phyloP scores from a whole-genome alignment of 2,329 filamentous ascomycete species.

The Talaromyces sp. region DNA sequence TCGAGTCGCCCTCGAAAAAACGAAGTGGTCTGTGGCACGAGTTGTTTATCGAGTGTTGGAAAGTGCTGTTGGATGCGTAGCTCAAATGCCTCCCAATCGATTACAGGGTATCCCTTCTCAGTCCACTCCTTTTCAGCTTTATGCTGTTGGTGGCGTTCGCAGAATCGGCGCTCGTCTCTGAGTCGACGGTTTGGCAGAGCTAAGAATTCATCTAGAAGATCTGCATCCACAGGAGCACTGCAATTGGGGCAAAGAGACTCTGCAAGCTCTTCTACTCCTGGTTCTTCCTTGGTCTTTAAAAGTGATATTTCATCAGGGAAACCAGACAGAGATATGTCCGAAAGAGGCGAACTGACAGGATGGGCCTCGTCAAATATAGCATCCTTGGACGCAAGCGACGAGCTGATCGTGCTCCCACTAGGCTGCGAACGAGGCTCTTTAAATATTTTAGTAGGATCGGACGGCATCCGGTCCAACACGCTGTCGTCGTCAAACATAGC shows the following conservation, averaged over 20 bases:
- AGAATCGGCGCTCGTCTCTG: constrained; percentile 50
- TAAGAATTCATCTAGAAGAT: constrained; percentile 52
- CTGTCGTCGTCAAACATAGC: not conserved
- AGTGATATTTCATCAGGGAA: not conserved
- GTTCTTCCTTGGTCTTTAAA: not conserved
- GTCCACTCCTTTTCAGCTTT: constrained; percentile 49
- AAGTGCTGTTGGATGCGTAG: constrained; percentile 56
- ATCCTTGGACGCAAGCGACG: constrained; percentile 24
- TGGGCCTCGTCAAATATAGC: constrained; percentile 15
- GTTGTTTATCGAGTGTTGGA: constrained; percentile 52
- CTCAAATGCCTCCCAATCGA: constrained; percentile 64
- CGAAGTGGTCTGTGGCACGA: constrained; percentile 51
- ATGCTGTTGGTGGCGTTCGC: constrained; percentile 56
- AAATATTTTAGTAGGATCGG: constrained; percentile 7
- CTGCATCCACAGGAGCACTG: constrained; percentile 52
- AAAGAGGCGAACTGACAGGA: constrained; percentile 26
- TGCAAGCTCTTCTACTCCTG: not conserved
- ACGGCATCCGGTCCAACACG: not conserved
- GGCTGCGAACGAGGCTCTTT: constrained; percentile 23
- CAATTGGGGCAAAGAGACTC: constrained; percentile 63
- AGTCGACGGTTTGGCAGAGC: constrained; percentile 28
- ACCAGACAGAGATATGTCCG: not conserved
- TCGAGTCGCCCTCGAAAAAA: constrained; percentile 58
- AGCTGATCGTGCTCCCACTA: constrained; percentile 20
- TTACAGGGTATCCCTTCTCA: constrained; percentile 60